Conservation (phyloP, 2,329 filamentous ascomycete genomes). For the Fusarium anguioides region DNA sequence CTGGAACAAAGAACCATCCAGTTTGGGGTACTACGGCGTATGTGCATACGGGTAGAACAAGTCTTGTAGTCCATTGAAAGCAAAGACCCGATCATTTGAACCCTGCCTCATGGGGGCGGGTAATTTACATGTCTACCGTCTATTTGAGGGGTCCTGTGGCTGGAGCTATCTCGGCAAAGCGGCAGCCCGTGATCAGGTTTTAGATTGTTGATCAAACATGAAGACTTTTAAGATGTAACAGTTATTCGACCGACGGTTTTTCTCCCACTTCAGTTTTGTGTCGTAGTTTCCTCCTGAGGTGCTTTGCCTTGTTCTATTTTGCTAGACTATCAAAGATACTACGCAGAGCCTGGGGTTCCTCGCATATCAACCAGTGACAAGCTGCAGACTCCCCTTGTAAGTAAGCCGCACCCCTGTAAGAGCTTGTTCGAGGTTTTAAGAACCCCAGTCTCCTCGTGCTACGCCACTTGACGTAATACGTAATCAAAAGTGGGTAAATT, state of each 20-base stretch:
- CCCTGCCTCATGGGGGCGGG: conserved; percentile 3
- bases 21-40: too few species aligned
- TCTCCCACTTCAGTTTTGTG: not conserved
- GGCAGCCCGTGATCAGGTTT: not conserved
- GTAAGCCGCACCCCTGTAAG: conserved; percentile 5
- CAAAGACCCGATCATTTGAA: not conserved
- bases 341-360: not conserved
- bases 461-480: conserved; percentile 43
- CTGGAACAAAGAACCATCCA: not conserved
- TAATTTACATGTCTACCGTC: conserved; percentile 12
- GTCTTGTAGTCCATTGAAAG: conserved; percentile 7
- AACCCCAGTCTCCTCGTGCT: conserved; percentile 19
- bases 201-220: not conserved
- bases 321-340: not conserved
- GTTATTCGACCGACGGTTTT: not conserved
- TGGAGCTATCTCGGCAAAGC: conserved; percentile 11
- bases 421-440: conserved; percentile 17
- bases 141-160: conserved; percentile 7
- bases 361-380: not conserved
- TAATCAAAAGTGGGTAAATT: conserved; percentile 20
- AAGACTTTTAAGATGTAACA: not conserved
- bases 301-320: not conserved
- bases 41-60: conserved; percentile 20
- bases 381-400: not conserved
- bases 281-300: not conserved